Percentiles rank a stretch among this genome's conserved stretches.
Evolutionary conservation across 768 basidiomycete genomes (phyloP).

Genomic region (Gelatoporia subvermispora): DNA sequence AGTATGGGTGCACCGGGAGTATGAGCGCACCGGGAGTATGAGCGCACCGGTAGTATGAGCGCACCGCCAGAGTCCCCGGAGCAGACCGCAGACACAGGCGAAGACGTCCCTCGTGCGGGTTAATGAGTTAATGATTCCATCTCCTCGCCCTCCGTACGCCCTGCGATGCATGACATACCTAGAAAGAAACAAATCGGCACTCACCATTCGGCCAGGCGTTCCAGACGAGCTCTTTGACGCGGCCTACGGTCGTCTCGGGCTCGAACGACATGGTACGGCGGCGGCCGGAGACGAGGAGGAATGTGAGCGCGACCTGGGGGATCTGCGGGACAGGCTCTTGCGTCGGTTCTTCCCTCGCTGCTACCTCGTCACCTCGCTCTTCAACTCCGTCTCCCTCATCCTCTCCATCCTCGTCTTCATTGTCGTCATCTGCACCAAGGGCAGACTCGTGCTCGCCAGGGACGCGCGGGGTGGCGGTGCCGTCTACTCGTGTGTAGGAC

Average conservation of each 20-base stretch:
- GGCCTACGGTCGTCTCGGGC: slow-evolving; percentile 66
- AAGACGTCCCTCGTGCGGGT: too few species aligned
- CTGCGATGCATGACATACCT: background rate
- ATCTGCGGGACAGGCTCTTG: slow-evolving; percentile 43
- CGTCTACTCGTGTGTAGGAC: slow-evolving; percentile 48
- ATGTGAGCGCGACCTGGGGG: slow-evolving; percentile 62
- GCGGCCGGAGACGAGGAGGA: slow-evolving; percentile 66
- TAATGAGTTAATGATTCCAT: too few species aligned
- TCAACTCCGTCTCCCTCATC: slow-evolving; percentile 5
- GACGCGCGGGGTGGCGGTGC: slow-evolving; percentile 18
- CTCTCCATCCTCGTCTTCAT: background rate
- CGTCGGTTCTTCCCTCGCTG: too few species aligned
- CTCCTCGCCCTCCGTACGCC: too few species aligned
- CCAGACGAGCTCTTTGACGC: slow-evolving; percentile 83
- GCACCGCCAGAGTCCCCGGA: too few species aligned
- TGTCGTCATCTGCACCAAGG: slow-evolving; percentile 5
- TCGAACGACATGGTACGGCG: slow-evolving; percentile 72
- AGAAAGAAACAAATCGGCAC: slow-evolving; percentile 13
- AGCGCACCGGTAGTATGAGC: too few species aligned
- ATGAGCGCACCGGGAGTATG: too few species aligned
- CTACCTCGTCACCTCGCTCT: slow-evolving; percentile 3
- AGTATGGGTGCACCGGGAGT: too few species aligned
- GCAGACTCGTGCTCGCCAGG: background rate
- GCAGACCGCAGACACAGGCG: too few species aligned
- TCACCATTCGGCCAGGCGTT: slow-evolving; percentile 73